phyloP scores from a whole-genome alignment of 1,284 basidiomycete species.

The Ustanciosporium gigantosporum region DNA sequence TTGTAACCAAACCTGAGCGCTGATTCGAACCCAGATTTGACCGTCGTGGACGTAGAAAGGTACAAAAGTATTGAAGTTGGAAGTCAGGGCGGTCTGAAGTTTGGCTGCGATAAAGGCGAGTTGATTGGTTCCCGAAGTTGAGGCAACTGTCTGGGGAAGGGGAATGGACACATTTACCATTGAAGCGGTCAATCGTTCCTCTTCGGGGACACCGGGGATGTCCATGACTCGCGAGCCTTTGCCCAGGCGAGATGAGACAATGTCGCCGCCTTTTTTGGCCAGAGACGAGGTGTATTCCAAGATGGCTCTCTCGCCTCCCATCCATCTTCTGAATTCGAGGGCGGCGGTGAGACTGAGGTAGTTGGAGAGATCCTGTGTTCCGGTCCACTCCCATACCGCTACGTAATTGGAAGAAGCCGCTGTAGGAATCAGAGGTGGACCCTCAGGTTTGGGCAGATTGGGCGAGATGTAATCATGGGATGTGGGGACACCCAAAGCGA shows the following conservation, averaged over 20 bases:
- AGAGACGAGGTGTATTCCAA: conserved; percentile 75
- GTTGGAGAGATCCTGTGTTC: conserved; percentile 34
- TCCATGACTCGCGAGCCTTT: conserved; percentile 11
- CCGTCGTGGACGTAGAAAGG: conserved; percentile 29
- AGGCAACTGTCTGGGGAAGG: conserved; percentile 1
- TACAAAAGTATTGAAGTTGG: conserved; percentile 22
- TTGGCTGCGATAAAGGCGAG: conserved; percentile 8
- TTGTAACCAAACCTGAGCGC: conserved; percentile 45
- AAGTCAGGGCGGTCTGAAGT: conserved; percentile 7
- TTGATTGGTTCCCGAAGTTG: neutral
- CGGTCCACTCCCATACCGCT: conserved; percentile 36
- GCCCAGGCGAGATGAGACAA: conserved; percentile 67
- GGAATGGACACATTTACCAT: conserved; percentile 42
- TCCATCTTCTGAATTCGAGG: conserved; percentile 74
- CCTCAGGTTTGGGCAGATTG: conserved; percentile 4
- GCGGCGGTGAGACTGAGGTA: conserved; percentile 64
- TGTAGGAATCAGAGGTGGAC: conserved; percentile 8
- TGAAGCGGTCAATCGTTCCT: conserved; percentile 15
- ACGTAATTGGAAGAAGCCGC: conserved; percentile 13
- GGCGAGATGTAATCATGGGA: conserved; percentile 23
- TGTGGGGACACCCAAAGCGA: conserved; percentile 78
- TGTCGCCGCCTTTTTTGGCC: conserved; percentile 72
- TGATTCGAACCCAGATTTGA: conserved; percentile 41
- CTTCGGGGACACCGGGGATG: neutral
- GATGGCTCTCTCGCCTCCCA: conserved; percentile 81